Evolutionary conservation across 202 grass and related monocot species (phyloP), one percentile per base, ranked within the genome.

Genomic region (Hordeum pubiflorum): DNA sequence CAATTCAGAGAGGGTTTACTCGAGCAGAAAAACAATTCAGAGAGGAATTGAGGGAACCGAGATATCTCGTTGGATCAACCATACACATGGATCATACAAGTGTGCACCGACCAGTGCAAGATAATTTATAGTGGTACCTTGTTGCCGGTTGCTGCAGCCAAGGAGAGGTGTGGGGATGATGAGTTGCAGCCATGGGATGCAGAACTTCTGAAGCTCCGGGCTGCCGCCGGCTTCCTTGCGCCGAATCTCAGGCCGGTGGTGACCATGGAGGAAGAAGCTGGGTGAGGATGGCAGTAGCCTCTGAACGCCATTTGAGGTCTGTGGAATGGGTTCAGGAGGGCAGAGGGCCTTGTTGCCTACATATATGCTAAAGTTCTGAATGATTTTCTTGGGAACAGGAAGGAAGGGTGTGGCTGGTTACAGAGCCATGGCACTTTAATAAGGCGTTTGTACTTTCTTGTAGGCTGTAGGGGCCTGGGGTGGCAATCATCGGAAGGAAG

Each of bases 281-380:
- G 32, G 21, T 63, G 73, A 11, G 69, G 43, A 18, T 17, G 41
- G 62, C 75, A 66, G 50, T 4, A 62, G 67, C 44, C 15, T 24
- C 32, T 79, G 60, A 44, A 21, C 48, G 88, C 83, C 88, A 89
- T 89, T 73, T 18, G 60, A 44, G 34, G 60, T 9, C 12, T 61
- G 31, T 22, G 3, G 31, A 32, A 5, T 29, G 31, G 31, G 37
- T 72, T 37, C 56, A 58, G 38, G 65, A 26, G 41, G 43, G 31
- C 67, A 43, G 63, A 31, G 34, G 1, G 3, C 17, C 34, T 9
- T 80, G 17, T 61, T 33, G 65, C 15, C 24, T 50, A 3, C 27
- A 29, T 29, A 33, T 70, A 69, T 57, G 39, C 39, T 71, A 18
- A 66, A 46, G 9, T 17, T 48, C 24, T 11, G 44, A 34, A 81